Base-by-base conservation (phyloP, 176 grass and related monocot species). In the Cenchrus purpureus region DNA sequence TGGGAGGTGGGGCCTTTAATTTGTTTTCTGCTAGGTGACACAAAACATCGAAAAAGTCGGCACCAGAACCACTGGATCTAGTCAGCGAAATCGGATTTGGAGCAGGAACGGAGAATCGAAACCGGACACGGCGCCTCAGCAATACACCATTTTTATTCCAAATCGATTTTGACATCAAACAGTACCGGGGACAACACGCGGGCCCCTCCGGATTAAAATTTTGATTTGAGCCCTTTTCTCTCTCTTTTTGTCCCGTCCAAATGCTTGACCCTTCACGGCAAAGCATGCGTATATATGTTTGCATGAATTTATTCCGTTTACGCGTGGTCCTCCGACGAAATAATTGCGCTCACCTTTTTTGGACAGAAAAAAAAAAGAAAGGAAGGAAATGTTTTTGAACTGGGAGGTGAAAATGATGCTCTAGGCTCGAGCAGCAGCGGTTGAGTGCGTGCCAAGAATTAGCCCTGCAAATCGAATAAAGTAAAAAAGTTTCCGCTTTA, bases 361-460 rank as follows among this genome's bases (percentile, higher is more conserved):
- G 4, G 4, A 40, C 37, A 40, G 37, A 40, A 40, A 4, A 34
- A 34, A 34, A 34, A 40, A 40, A 4, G 37, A 40, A 40, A 40
- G 8, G 43, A 61, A 68, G 14, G 42, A 79, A 82, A 25, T 28
- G 61, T 51, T 50, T 81, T 52, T 1, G 11, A 79, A 28, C 2
- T 45, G 15, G 32, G 10, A 28, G 67, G 14, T n/a, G 29, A 40
- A 49, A 79, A 59, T 66, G 20, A 12, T 61, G 42, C 7, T 3
- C 56, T 86, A 63, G 49, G 34, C 28, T 71, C 2, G 73, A 49
- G 85, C 37, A 40, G 37, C 37, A 40, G 37, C 76, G 71, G 86
- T 88, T 86, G 92, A 91, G 92, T 94, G 84, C 34, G 40, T 79
- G 62, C 17, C 83, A 88, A 91, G 92, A 94, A 86, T 91, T 94